Percentiles rank a stretch among this genome's conserved stretches.
phyloP scores from a whole-genome alignment of 1,284 basidiomycete genomes.

The Puccinia coronata region DNA sequence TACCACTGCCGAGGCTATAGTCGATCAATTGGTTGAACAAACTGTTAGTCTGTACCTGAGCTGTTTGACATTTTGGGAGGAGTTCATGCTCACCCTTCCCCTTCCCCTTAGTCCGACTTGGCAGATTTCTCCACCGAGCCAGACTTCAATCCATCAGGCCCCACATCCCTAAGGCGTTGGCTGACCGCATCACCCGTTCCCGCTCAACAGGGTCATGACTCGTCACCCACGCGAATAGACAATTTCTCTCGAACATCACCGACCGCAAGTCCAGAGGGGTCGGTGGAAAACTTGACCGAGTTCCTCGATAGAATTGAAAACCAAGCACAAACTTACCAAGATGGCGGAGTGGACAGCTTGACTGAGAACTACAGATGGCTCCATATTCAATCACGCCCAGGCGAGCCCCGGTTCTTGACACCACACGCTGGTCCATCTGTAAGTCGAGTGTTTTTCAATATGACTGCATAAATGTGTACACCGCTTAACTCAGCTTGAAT shows the following conservation, averaged over 20 bases:
- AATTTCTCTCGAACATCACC: neutral
- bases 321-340: constrained; percentile 29
- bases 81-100: neutral
- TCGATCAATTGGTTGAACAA: neutral
- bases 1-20: neutral
- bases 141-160: constrained; percentile 4
- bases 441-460: too few species aligned
- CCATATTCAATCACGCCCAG: neutral
- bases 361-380: neutral
- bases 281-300: neutral
- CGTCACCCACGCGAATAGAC: neutral
- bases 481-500: too few species aligned
- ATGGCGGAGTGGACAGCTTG: neutral
- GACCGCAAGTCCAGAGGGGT: neutral
- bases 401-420: neutral
- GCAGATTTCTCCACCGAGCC: constrained; percentile 1
- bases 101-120: neutral
- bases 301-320: constrained; percentile 20
- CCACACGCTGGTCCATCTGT: neutral
- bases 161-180: neutral
- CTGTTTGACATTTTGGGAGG: neutral
- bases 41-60: neutral
- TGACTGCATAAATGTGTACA: too few species aligned
- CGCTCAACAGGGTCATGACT: neutral
- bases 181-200: neutral